A percentile compares a stretch with the other conserved stretches of the same genome.
phyloP scores from a whole-genome alignment of 139 green algal genomes.

The Chlamydomonas eustigma region DNA sequence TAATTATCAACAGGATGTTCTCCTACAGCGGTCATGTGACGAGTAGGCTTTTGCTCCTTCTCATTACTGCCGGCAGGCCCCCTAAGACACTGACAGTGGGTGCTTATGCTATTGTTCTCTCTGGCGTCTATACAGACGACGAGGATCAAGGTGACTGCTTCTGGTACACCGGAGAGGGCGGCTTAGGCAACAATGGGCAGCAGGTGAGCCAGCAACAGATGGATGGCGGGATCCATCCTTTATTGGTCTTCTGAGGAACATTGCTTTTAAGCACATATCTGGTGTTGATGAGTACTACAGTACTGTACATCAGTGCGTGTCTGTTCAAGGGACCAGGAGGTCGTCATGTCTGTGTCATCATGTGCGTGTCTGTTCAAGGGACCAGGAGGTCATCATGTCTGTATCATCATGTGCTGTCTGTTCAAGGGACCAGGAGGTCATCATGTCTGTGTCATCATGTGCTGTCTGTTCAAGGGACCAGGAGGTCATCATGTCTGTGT shows the following conservation, averaged over 20 bases:
- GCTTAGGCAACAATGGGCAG: conserved; percentile 7
- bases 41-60: too few relatives aligned
- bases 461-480: background rate
- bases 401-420: background rate
- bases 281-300: background rate
- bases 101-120: conserved; percentile 49
- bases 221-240: background rate
- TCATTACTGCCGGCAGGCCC: too few relatives aligned
- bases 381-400: background rate
- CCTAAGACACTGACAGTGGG: background rate
- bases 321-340: background rate
- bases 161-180: conserved; percentile 57
- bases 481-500: background rate
- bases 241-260: too few relatives aligned
- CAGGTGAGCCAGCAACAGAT: background rate
- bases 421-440: background rate
- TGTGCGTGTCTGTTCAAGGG: background rate
- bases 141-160: conserved; percentile 39
- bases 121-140: conserved; percentile 59
- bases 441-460: background rate
- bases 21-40: too few relatives aligned
- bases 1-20: too few relatives aligned
- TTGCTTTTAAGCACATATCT: too few relatives aligned
- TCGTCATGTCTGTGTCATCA: background rate
- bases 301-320: background rate